Evolutionary conservation across 768 basidiomycete species (phyloP).

Genomic region (Mycena chlorophos): DNA sequence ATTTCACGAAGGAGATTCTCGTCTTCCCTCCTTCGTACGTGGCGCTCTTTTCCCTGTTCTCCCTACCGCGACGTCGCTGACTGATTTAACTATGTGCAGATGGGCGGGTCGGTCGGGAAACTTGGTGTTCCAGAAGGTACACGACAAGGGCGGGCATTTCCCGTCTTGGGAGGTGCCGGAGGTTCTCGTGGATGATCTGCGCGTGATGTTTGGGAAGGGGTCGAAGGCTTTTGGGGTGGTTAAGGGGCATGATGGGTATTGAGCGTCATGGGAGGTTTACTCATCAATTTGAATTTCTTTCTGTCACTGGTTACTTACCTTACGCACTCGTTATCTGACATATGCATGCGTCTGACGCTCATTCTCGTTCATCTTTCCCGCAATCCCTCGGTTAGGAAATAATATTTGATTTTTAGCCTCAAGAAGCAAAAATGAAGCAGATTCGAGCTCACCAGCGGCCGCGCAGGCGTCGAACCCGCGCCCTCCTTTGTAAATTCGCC

Average conservation of each 20-base stretch:
- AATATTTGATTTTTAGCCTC: too few relatives aligned
- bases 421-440: too few relatives aligned
- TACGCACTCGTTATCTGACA: too few relatives aligned
- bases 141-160: slow-evolving; percentile 59
- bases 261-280: too few relatives aligned
- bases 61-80: not conserved
- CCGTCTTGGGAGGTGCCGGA: slow-evolving; percentile 53
- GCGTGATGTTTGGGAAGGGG: slow-evolving; percentile 56
- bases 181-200: slow-evolving; percentile 48
- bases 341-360: too few relatives aligned
- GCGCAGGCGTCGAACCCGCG: too few relatives aligned
- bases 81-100: slow-evolving; percentile 26
- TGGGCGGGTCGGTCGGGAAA: slow-evolving; percentile 41
- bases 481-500: too few relatives aligned
- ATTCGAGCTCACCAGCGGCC: too few relatives aligned
- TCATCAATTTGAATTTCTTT: too few relatives aligned
- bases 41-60: not conserved
- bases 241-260: not conserved
- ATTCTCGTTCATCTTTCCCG: too few relatives aligned
- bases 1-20: slow-evolving; percentile 53
- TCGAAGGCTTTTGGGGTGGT: slow-evolving; percentile 36
- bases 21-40: slow-evolving; percentile 9
- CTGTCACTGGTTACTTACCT: too few relatives aligned
- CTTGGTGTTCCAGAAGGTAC: slow-evolving; percentile 49
- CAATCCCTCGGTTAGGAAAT: too few relatives aligned